Conservation (phyloP, 1,139 yeast species). For the Taphrina wiesneri region DNA sequence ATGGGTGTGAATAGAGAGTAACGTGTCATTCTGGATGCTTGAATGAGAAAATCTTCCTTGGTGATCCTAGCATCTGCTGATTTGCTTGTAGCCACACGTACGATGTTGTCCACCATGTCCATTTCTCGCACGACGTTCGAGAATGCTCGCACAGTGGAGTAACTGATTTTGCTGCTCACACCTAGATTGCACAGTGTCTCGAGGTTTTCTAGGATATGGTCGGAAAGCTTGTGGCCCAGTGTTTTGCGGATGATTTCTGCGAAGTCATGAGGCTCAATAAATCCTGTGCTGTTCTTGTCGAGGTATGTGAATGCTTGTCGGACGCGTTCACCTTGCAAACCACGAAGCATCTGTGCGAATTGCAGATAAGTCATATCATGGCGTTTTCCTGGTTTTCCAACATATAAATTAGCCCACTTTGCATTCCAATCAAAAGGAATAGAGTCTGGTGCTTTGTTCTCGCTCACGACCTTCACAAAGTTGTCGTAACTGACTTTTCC, state of each 20-base stretch:
- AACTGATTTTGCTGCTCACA: slow-evolving; percentile 47
- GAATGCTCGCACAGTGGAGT: slow-evolving; percentile 52
- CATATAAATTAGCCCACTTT: slow-evolving; percentile 49
- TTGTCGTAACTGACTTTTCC: slow-evolving; percentile 49
- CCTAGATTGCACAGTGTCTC: slow-evolving; percentile 48
- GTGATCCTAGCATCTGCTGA: slow-evolving; percentile 48
- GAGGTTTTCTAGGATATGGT: slow-evolving; percentile 47
- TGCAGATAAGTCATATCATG: slow-evolving; percentile 49
- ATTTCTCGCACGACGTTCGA: slow-evolving; percentile 50
- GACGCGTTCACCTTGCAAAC: slow-evolving; percentile 52
- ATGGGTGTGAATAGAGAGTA: slow-evolving; percentile 52
- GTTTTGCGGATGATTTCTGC: slow-evolving; percentile 48
- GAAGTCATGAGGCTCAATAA: slow-evolving; percentile 50
- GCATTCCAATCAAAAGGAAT: slow-evolving; percentile 52
- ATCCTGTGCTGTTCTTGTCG: slow-evolving; percentile 48
- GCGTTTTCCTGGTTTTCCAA: slow-evolving; percentile 48
- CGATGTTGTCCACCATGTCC: slow-evolving; percentile 50
- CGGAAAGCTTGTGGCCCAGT: slow-evolving; percentile 51
- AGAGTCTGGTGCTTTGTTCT: slow-evolving; percentile 46
- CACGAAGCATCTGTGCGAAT: slow-evolving; percentile 52
- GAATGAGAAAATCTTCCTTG: slow-evolving; percentile 48
- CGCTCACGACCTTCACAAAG: slow-evolving; percentile 48
- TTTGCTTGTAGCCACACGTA: slow-evolving; percentile 45
- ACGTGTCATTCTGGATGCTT: slow-evolving; percentile 49
- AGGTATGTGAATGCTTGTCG: slow-evolving; percentile 51